Percentiles rank a stretch among this genome's conserved stretches.
Evolutionary conservation across 2,329 filamentous ascomycete genomes (phyloP).

Genomic region (Verticillium klebahnii): DNA sequence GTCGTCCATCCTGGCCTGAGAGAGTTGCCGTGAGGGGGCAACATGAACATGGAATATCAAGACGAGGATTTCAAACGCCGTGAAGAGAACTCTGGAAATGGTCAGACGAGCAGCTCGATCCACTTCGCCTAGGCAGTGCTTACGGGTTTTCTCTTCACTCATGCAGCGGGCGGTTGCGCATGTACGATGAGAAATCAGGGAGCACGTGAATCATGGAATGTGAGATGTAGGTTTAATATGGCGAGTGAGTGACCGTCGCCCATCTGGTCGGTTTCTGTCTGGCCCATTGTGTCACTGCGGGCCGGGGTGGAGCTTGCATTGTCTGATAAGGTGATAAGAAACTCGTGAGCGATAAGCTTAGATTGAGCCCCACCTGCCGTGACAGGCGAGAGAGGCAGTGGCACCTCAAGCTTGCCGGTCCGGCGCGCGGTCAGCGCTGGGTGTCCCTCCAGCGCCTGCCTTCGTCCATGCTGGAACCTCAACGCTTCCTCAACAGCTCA

Average conservation of each 20-base stretch:
- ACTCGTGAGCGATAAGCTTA: not conserved
- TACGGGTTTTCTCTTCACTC: not conserved
- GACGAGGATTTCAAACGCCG: not conserved
- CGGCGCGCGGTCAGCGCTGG: not conserved
- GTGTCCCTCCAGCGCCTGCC: not conserved
- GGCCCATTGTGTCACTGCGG: not conserved
- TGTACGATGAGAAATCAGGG: not conserved
- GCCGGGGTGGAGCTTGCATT: too few species aligned
- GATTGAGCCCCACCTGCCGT: not conserved
- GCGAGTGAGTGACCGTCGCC: not conserved
- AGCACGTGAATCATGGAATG: not conserved
- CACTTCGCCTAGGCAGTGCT: not conserved
- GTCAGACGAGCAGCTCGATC: not conserved
- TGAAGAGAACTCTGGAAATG: not conserved
- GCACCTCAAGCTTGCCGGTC: not conserved
- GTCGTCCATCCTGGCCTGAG: slow-evolving; percentile 15
- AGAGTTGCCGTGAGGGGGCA: not conserved
- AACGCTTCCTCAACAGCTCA: not conserved
- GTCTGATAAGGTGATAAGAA: not conserved
- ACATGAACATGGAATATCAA: slow-evolving; percentile 3
- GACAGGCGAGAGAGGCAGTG: not conserved
- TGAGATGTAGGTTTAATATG: not conserved
- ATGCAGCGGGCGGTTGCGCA: not conserved
- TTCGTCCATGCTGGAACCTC: not conserved
- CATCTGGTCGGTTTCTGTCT: not conserved